Conservation (phyloP, 352 stramenopile species). For the Globisporangium takayamanum region DNA sequence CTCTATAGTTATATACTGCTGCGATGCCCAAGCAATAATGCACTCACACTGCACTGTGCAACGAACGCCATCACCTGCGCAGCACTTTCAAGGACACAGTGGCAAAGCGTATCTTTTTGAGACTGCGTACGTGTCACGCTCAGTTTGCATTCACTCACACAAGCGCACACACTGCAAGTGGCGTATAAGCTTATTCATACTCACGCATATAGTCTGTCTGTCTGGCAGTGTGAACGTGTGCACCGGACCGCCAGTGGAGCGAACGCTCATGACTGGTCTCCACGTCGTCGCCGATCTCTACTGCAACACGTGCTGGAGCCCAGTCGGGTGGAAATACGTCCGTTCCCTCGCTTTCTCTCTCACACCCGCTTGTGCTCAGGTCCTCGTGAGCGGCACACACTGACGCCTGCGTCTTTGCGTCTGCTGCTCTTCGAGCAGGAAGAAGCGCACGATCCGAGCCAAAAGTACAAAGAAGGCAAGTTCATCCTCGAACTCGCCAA, state of each 20-base stretch:
- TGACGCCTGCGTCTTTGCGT: constrained; percentile 1
- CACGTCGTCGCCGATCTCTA: constrained; percentile 93
- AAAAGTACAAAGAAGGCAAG: constrained; percentile 97
- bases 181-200: too few species aligned
- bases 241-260: constrained; percentile 83
- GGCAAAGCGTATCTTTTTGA: constrained; percentile 93
- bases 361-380: neutral
- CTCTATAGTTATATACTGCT: neutral
- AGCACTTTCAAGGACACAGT: constrained; percentile 77
- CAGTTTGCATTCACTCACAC: neutral
- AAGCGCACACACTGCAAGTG: neutral
- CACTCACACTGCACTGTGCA: too few species aligned
- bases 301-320: constrained; percentile 88
- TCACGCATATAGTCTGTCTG: neutral
- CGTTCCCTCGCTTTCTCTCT: neutral
- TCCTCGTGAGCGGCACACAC: constrained; percentile 1
- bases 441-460: constrained; percentile 88
- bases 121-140: constrained; percentile 41
- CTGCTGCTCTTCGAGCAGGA: constrained; percentile 29
- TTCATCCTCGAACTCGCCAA: constrained; percentile 96
- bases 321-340: constrained; percentile 94
- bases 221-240: constrained; percentile 78
- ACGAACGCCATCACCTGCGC: neutral
- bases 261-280: constrained; percentile 91
- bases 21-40: neutral